Evolutionary conservation across 345 rosid genomes (phyloP), one percentile per base, ranked within the genome.

Genomic region (Sonneratia alba): DNA sequence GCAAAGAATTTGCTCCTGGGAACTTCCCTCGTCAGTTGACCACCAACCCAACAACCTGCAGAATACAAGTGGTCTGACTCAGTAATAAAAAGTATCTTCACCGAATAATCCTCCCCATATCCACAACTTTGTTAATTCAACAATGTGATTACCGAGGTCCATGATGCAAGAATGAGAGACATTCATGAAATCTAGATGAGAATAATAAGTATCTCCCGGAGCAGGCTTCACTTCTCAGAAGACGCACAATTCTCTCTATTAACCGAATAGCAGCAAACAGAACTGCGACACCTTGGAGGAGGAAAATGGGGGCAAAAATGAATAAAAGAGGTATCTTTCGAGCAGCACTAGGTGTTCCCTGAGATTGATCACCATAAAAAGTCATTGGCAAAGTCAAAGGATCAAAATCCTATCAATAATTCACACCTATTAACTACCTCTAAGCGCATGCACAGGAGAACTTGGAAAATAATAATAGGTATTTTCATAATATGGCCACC

Each of bases 21-120:
- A 73, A 72, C 98, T 92, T 76, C 91, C 97, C 78, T 95, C 98
- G 75, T 95, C 98, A 76, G 92, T 95, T 15, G 99, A 95, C 99
- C 99, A 95, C 99, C 99, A 95, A 66, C 99, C 99, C 76, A 95
- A 69, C 70, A 95, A 81, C 85, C 98, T 95, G 90, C 22, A 72
- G 71, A 56, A 57, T 45, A 19, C 14, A 64, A 65, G 48, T 42
- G 38, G 36, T 19, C 64, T 45, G 24, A 72, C 24, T 6, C 22
- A 48, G 64, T 34, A 51, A 36, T 34, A 55, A 8, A 24, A 24
- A 61, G 24, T 22, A n/a, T 22, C 22, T 22, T 24, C 14, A 24
- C 24, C 11, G 5, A 61, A 32, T 3, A 13, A 11, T 61, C 8
- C 11, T 11, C 14, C 34, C 36, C 36, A 61, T 61, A 61, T 8